Percentiles rank a stretch among this genome's conserved stretches.
These are phyloP conservation scores for Fulvia fulva DNA, from an alignment of 2,329 filamentous ascomycete genomes.

Conservation along the genomic window DNA sequence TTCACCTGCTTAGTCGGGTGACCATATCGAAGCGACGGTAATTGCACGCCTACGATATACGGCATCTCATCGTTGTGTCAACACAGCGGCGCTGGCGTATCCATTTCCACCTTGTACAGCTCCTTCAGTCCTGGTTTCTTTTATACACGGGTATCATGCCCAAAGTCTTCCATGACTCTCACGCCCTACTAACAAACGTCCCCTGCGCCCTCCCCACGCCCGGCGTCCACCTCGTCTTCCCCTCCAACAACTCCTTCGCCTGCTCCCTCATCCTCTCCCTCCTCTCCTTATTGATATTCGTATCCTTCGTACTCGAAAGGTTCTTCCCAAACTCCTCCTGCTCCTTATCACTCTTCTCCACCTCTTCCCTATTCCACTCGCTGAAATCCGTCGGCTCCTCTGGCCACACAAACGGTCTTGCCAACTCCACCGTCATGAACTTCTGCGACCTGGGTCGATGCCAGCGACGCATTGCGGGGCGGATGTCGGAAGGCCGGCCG, in stretches of 20 bases:
- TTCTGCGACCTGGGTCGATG: conserved; percentile 72
- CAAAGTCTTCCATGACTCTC: not conserved
- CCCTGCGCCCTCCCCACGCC: not conserved
- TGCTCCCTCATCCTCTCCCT: conserved; percentile 52
- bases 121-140: not conserved
- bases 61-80: not conserved
- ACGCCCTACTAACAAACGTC: not conserved
- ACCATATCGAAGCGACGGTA: no score
- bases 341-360: conserved; percentile 30
- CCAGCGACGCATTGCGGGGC: conserved; percentile 46
- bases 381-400: conserved; percentile 59
- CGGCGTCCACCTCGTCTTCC: conserved; percentile 56
- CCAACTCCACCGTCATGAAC: conserved; percentile 92
- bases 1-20: no score
- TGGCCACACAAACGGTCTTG: conserved; percentile 84
- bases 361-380: conserved; percentile 36
- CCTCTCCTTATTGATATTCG: conserved; percentile 38
- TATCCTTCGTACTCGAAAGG: conserved; percentile 32
- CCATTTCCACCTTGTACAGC: not conserved
- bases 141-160: not conserved
- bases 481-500: conserved; percentile 33
- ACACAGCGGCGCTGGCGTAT: not conserved
- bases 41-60: no score
- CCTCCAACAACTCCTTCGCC: conserved; percentile 59
- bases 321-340: conserved; percentile 38